Evolutionary conservation across 768 basidiomycete genomes (phyloP).

Genomic region (Cystofilobasidium ferigula): DNA sequence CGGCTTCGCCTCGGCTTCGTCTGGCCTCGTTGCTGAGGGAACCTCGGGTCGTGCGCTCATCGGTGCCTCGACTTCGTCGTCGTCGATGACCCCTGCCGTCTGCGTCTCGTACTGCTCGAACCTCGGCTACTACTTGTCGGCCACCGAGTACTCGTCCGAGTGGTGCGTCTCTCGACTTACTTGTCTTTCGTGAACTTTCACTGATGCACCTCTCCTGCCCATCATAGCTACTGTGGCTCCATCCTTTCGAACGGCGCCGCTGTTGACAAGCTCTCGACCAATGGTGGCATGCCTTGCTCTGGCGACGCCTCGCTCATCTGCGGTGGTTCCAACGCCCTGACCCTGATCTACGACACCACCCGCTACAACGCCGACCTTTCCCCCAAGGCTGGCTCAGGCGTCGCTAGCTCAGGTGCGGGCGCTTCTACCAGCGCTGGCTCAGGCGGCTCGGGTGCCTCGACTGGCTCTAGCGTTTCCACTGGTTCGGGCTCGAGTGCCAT

Average conservation of each 20-base stretch:
- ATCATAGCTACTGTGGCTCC: constrained; percentile 43
- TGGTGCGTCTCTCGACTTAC: neutral
- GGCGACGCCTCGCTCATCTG: constrained; percentile 25
- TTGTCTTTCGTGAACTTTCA: neutral
- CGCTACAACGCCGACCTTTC: constrained; percentile 7
- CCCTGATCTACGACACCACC: constrained; percentile 20
- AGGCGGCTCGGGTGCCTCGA: neutral
- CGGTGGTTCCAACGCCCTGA: neutral
- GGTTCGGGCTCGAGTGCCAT: neutral
- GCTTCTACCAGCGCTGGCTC: neutral
- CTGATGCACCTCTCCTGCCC: neutral
- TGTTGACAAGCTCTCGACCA: constrained; percentile 20
- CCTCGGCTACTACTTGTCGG: neutral
- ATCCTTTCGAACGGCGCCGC: constrained; percentile 45
- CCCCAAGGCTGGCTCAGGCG: neutral
- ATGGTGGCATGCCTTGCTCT: constrained; percentile 32
- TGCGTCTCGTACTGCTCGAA: neutral
- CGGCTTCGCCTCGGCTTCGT: neutral
- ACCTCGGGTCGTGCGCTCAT: constrained; percentile 13
- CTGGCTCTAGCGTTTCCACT: neutral
- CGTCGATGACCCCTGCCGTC: neutral
- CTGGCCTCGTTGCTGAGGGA: constrained; percentile 2
- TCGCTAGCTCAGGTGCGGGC: neutral
- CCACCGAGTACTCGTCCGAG: constrained; percentile 6
- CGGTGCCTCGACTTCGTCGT: neutral